phyloP scores from a whole-genome alignment of 305 asterid species.

The Solanum aculeatissimum region DNA sequence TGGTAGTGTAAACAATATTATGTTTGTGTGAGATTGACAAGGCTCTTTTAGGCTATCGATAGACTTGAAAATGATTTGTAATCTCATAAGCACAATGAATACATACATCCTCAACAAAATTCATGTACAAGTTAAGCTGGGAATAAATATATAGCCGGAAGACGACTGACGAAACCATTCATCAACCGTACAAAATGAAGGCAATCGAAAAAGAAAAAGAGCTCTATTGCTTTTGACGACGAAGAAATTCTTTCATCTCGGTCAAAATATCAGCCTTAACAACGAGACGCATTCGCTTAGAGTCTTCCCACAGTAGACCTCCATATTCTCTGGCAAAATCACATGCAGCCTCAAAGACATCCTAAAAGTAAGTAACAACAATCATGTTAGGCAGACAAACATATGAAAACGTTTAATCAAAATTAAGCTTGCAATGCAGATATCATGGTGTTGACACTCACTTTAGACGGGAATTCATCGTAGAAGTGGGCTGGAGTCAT shows the following conservation, averaged over 20 bases:
- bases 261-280: conserved; percentile 67
- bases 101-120: background rate
- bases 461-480: conserved; percentile 90
- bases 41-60: background rate
- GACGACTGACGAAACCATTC: background rate
- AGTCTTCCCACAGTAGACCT: conserved; percentile 68
- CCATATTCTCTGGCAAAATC: conserved; percentile 84
- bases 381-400: background rate
- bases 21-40: background rate
- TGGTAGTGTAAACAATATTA: background rate
- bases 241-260: conserved; percentile 80
- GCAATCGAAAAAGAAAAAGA: background rate
- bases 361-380: conserved; percentile 25
- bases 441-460: conserved; percentile 7
- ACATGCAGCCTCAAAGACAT: conserved; percentile 74
- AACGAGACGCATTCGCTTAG: conserved; percentile 66
- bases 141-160: background rate
- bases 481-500: conserved; percentile 51
- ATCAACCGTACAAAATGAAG: background rate
- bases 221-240: conserved; percentile 53
- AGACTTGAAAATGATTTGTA: background rate
- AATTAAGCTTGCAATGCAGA: background rate
- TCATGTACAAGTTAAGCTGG: background rate
- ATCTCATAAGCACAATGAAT: background rate
- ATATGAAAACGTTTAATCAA: background rate